Conservation (phyloP, 2,329 filamentous ascomycete species). For the Sclerotinia borealis region DNA sequence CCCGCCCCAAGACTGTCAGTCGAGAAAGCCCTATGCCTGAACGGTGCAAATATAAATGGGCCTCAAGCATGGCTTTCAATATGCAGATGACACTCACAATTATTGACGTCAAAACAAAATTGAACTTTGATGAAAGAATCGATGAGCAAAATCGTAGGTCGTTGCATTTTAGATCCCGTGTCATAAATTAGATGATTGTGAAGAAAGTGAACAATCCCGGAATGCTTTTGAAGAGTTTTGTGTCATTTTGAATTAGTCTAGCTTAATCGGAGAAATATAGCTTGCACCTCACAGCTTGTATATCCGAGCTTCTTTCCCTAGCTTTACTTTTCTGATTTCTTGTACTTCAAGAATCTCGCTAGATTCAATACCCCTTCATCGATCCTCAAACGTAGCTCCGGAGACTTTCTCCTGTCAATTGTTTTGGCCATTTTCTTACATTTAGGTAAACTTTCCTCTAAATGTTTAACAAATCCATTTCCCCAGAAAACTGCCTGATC, state of each 20-base stretch:
- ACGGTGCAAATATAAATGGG: neutral
- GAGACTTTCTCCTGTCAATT: constrained; percentile 52
- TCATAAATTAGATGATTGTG: neutral
- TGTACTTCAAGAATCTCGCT: constrained; percentile 57
- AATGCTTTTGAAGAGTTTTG: neutral
- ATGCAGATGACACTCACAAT: neutral
- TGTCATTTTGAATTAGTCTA: neutral
- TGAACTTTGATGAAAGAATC: neutral
- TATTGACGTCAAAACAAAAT: neutral
- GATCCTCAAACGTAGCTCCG: constrained; percentile 51
- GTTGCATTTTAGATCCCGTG: neutral
- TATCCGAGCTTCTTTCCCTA: neutral
- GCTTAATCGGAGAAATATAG: neutral
- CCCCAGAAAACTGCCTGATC: constrained; percentile 61
- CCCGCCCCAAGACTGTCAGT: neutral
- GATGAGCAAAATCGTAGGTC: neutral
- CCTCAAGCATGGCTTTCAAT: neutral
- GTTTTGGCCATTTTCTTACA: constrained; percentile 51
- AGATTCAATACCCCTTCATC: constrained; percentile 59
- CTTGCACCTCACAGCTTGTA: neutral
- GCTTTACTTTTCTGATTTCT: constrained; percentile 35
- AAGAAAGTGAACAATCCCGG: neutral
- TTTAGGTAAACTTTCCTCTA: constrained; percentile 50
- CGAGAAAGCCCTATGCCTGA: neutral
- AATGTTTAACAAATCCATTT: constrained; percentile 51